phyloP scores from a whole-genome alignment of 306 rosid species.

The Rosa chinensis region DNA sequence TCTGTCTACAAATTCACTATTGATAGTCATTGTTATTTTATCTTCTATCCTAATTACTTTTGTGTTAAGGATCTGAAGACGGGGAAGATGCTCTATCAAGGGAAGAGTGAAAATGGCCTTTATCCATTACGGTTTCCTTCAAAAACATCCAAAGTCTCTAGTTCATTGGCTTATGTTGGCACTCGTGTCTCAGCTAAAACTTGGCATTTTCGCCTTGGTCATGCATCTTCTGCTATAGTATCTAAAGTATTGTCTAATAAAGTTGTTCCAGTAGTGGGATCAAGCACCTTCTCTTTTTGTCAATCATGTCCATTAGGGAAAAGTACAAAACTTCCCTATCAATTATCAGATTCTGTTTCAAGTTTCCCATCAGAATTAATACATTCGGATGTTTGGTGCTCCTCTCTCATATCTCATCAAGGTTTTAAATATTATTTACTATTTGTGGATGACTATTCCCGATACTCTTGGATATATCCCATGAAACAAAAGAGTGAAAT shows the following conservation, averaged over 20 bases:
- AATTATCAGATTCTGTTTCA: background rate
- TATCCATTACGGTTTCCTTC: too few species aligned
- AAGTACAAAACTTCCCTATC: background rate
- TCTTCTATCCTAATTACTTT: too few species aligned
- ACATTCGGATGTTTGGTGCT: background rate
- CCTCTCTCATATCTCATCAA: background rate
- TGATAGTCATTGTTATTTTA: too few species aligned
- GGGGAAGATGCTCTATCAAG: too few species aligned
- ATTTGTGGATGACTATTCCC: background rate
- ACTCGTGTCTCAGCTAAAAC: background rate
- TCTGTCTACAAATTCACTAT: too few species aligned
- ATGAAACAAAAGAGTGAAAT: background rate
- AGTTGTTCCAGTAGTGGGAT: background rate
- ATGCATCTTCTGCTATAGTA: background rate
- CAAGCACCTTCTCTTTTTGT: background rate
- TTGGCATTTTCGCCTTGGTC: background rate
- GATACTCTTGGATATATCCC: background rate
- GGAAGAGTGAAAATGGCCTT: too few species aligned
- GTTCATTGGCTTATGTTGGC: background rate
- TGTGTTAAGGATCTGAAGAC: too few species aligned
- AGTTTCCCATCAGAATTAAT: background rate
- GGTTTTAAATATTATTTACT: background rate
- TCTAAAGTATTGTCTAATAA: background rate
- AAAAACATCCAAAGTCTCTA: too few species aligned
- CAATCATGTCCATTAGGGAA: background rate